Base-by-base conservation (phyloP, 2,329 filamentous ascomycete genomes). In the Cadophora sp. region DNA sequence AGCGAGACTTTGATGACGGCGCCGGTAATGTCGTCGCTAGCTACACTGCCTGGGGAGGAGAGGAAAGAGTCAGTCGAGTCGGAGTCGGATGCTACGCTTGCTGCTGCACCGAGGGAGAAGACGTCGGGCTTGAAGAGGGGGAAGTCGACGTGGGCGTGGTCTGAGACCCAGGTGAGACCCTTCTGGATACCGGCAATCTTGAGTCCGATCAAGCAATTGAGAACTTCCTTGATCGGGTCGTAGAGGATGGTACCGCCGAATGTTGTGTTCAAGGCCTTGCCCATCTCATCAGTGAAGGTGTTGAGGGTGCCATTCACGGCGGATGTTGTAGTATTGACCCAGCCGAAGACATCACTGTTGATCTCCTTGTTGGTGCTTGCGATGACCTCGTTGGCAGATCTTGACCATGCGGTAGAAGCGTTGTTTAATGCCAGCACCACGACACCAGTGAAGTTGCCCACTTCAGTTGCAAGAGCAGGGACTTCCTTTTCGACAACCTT, bases 161-260 rank as follows among this genome's bases (percentile, higher is more conserved):
- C 91, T 75, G 92, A 88, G 12, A 97, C 92, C 95, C 95, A 99
- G 0, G 92, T 97, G n/a, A 98, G 85, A 14, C 92, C 96, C 76
- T 92, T 91, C 79, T 98, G 89, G 72, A 99, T 88, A 26, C 89
- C 87, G 73, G 92, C 89, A 71, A 98, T 86, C 83, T 98, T 98
- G 76, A 97, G 85, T 8, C 91, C 89, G 72, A 98, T 88, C n/a
- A 98, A 84, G 77, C 96, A 98, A 77, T 92, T 87, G 71, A 97
- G 86, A 40, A 97, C 88, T 53, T 92, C 91, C 75, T 89, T 85
- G 75, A 97, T 90, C 0, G 94, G 92, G 31, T 90, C 87, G 72
- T 93, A 87, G 53, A 97, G 89, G 51, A 94, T 81, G 0, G 95
- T 97, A 58, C 89, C 90, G 62, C 93, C 92, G 78, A 98, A 97